These are phyloP conservation scores for Trichophaea hybrida DNA, from an alignment of 2,329 filamentous ascomycete species.

Conservation along the genomic window DNA sequence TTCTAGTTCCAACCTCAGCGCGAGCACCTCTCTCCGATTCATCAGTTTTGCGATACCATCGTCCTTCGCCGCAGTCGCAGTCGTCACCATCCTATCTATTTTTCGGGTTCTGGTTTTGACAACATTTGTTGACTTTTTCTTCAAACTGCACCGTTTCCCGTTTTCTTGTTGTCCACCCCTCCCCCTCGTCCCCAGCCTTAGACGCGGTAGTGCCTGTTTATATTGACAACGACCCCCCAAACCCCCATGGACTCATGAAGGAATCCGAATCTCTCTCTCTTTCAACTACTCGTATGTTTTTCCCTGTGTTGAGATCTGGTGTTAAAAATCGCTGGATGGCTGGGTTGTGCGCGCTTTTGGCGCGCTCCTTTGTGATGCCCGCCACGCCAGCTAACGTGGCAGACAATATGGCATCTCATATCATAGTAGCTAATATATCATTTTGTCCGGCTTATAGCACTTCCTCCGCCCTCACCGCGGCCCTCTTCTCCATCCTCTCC, in stretches of 20 bases:
- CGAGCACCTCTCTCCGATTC: not conserved
- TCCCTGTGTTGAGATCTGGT: slow-evolving; percentile 14
- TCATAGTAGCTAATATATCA: slow-evolving; percentile 14
- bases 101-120: not conserved
- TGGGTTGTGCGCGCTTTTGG: not conserved
- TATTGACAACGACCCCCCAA: not conserved
- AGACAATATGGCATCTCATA: slow-evolving; percentile 13
- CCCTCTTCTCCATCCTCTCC: slow-evolving; percentile 17
- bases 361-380: not conserved
- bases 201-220: not conserved
- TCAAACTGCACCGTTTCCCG: not conserved
- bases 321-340: slow-evolving; percentile 8
- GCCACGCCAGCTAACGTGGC: slow-evolving; percentile 9
- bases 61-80: not conserved
- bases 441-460: slow-evolving; percentile 17
- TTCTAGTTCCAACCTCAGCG: not conserved
- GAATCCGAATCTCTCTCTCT: slow-evolving; percentile 20
- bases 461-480: slow-evolving; percentile 19
- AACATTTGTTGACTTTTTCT: not conserved
- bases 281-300: slow-evolving; percentile 20
- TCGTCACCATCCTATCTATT: not conserved
- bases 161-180: not conserved
- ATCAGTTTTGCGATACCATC: slow-evolving; percentile 1
- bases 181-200: not conserved
- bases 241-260: slow-evolving; percentile 23